Evolutionary conservation across 441 rosid genomes (phyloP).

Genomic region (Bruguiera hainesii): DNA sequence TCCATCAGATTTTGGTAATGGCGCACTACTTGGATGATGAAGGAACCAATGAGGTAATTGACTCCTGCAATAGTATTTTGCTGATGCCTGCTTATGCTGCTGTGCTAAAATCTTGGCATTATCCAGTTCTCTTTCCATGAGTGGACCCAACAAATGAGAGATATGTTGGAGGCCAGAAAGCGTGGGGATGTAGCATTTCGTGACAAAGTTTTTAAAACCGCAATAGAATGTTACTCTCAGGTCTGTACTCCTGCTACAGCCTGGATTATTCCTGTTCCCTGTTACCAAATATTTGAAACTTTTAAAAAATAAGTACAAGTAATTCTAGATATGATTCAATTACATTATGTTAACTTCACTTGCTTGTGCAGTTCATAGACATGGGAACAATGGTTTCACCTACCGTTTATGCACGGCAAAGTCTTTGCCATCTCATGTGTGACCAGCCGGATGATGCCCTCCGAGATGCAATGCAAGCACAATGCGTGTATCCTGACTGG

Average conservation of each 20-base stretch:
- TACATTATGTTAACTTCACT: too few species aligned
- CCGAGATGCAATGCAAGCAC: slow-evolving; percentile 98
- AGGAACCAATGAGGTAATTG: slow-evolving; percentile 52
- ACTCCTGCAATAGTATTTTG: not conserved
- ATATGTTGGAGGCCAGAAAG: slow-evolving; percentile 80
- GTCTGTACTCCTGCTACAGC: slow-evolving; percentile 27
- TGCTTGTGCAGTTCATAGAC: slow-evolving; percentile 60
- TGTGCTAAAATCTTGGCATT: slow-evolving; percentile 20
- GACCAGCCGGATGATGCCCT: slow-evolving; percentile 93
- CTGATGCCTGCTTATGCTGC: not conserved
- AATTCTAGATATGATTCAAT: not conserved
- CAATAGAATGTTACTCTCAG: slow-evolving; percentile 89
- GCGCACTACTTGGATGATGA: slow-evolving; percentile 61
- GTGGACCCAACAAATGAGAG: slow-evolving; percentile 68
- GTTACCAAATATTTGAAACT: not conserved
- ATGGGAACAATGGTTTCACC: slow-evolving; percentile 92
- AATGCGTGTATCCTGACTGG: slow-evolving; percentile 91
- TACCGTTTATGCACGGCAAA: slow-evolving; percentile 81
- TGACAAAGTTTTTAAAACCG: slow-evolving; percentile 68
- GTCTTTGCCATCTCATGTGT: slow-evolving; percentile 78
- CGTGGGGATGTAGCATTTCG: slow-evolving; percentile 76
- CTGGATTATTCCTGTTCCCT: not conserved
- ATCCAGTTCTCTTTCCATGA: slow-evolving; percentile 70
- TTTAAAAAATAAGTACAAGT: not conserved
- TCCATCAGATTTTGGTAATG: slow-evolving; percentile 54